Evolutionary conservation across 768 basidiomycete species (phyloP).

Genomic region (Tulasnella sp.): DNA sequence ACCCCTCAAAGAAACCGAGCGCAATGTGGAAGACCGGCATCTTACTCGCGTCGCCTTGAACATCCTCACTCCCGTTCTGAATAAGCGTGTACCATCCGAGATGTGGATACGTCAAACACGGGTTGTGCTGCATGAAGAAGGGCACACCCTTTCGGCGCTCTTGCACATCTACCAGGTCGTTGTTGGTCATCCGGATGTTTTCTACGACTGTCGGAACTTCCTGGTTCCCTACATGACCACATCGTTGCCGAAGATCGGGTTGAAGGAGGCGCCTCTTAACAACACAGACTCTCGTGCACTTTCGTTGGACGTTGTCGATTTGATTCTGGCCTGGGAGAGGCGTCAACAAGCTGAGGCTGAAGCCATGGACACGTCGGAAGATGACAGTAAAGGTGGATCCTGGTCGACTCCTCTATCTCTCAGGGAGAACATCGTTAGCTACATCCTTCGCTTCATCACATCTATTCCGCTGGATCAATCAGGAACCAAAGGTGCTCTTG

Average conservation of each 20-base stretch:
- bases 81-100: constrained; percentile 48
- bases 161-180: constrained; percentile 85
- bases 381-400: constrained; percentile 3
- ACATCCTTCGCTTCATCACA: constrained; percentile 85
- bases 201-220: constrained; percentile 85
- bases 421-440: constrained; percentile 89
- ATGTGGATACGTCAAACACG: constrained; percentile 83
- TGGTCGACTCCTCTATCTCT: constrained; percentile 76
- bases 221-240: constrained; percentile 93
- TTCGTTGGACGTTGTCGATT: constrained; percentile 83
- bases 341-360: constrained; percentile 40
- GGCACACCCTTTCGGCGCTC: constrained; percentile 54
- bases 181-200: constrained; percentile 81
- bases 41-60: constrained; percentile 81
- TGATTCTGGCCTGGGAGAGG: constrained; percentile 85
- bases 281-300: constrained; percentile 74
- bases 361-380: constrained; percentile 21
- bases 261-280: constrained; percentile 47
- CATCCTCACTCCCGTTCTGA: constrained; percentile 75
- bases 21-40: constrained; percentile 65
- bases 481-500: constrained; percentile 30
- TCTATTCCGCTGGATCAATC: constrained; percentile 45
- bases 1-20: constrained; percentile 62
- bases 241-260: constrained; percentile 80
- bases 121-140: constrained; percentile 81